Evolutionary conservation across 2,329 filamentous ascomycete species (phyloP).

Genomic region (Sphaerostilbella broomeana): DNA sequence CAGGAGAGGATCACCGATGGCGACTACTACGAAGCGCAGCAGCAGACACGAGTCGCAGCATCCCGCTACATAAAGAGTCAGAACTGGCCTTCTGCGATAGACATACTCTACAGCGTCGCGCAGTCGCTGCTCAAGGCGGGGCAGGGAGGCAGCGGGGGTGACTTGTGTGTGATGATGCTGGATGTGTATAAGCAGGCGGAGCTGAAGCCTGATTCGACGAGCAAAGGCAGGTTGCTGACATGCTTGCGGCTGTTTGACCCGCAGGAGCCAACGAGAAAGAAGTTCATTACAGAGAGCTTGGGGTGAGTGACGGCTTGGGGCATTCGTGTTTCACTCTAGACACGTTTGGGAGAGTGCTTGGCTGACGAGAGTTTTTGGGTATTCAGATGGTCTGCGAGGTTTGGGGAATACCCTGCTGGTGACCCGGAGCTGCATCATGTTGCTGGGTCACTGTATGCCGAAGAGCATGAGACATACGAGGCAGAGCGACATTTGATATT

Average conservation of each 20-base stretch:
- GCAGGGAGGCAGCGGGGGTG: constrained; percentile 89
- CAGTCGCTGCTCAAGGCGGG: constrained; percentile 81
- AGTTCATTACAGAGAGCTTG: constrained; percentile 81
- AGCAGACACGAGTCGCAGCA: constrained; percentile 93
- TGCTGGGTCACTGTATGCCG: constrained; percentile 78
- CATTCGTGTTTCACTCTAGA: too few species aligned
- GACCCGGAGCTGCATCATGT: constrained; percentile 95
- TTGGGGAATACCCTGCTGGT: constrained; percentile 80
- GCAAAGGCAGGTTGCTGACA: constrained; percentile 69
- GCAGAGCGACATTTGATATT: constrained; percentile 85
- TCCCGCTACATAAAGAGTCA: constrained; percentile 84
- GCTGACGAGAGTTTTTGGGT: not conserved
- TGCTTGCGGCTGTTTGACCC: constrained; percentile 73
- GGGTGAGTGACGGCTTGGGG: constrained; percentile 45
- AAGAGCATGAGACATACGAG: constrained; percentile 87
- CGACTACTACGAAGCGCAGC: constrained; percentile 95
- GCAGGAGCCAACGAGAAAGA: constrained; percentile 86
- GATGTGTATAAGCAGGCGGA: constrained; percentile 88
- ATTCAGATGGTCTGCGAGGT: constrained; percentile 71
- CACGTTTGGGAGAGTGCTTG: too few species aligned
- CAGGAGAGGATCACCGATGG: constrained; percentile 85
- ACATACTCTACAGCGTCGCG: constrained; percentile 79
- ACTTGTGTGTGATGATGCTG: constrained; percentile 78
- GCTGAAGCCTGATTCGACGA: constrained; percentile 66
- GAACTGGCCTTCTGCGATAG: constrained; percentile 79